Evolutionary conservation across 306 rosid genomes (phyloP).

Genomic region (Pyrus pyrifolia): DNA sequence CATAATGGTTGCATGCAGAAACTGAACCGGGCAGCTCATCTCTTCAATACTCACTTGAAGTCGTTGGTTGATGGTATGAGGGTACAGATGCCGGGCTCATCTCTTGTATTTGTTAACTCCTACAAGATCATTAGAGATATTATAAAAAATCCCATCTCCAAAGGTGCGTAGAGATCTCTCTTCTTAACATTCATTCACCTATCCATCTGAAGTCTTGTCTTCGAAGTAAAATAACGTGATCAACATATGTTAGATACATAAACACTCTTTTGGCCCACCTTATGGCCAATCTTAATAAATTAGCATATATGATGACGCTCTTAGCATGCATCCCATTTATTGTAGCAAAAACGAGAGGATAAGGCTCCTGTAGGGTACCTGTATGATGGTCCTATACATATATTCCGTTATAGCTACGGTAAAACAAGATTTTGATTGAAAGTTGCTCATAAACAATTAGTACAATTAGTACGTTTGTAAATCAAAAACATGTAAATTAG

Average conservation of each 20-base stretch:
- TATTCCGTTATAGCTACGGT: too few species aligned
- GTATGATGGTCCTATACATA: too few species aligned
- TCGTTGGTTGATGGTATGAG: slow-evolving; percentile 21
- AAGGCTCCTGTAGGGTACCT: too few species aligned
- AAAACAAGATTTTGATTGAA: too few species aligned
- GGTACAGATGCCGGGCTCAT: slow-evolving; percentile 22
- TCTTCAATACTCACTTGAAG: slow-evolving; percentile 31
- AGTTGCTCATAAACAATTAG: too few species aligned
- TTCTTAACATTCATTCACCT: not conserved
- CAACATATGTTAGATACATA: not conserved
- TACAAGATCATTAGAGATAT: slow-evolving; percentile 35
- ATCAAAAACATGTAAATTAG: not conserved
- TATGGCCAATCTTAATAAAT: too few species aligned
- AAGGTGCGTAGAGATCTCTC: slow-evolving; percentile 16
- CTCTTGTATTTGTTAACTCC: slow-evolving; percentile 33
- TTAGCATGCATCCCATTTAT: too few species aligned
- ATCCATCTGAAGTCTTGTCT: not conserved
- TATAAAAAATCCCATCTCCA: slow-evolving; percentile 18
- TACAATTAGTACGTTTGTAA: not conserved
- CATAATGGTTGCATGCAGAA: slow-evolving; percentile 20
- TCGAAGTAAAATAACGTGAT: not conserved
- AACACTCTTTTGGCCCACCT: too few species aligned
- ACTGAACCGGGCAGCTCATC: slow-evolving; percentile 32
- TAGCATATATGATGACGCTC: too few species aligned
- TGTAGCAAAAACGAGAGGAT: too few species aligned